Base-by-base conservation (phyloP, 805 yeast species). In the Candida silvicultrix region DNA sequence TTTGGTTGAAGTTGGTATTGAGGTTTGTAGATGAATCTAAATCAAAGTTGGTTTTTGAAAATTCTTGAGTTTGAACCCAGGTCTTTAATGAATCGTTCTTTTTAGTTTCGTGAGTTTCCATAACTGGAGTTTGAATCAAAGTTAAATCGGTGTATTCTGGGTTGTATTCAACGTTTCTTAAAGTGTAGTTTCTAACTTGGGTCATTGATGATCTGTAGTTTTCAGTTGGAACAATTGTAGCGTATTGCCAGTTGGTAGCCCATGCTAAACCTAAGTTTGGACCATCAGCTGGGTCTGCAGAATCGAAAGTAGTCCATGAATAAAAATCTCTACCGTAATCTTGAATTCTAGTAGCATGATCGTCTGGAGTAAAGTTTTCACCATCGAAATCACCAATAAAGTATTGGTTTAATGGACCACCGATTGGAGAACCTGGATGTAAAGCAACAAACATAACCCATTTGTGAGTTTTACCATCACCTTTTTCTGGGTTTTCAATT, bases 211-310 rank as follows among this genome's bases (percentile, higher is more conserved):
- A 54, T 43, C 69, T 60, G 66, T 68, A 69, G 10, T 58, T 53
- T 9, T 47, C 50, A 12, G 69, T 66, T n/a, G 74, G 74, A 21
- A 61, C 68, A 20, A 51, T 52, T 19, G 57, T 58, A 25, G 60
- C 59, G 47, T 70, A 70, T 51, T 68, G 70, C 74, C 74, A 70
- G 53, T 68, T 68, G 38, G 70, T 64, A 35, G 71, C 69, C 74
- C 74, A 70, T 2, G 70, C 73, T 39, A 69, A 47, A 25, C 69
- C 70, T 15, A 65, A 31, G 4, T 57, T 59, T n/a, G 58, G 47
- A 15, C 60, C 61, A 20, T 61, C 49, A 35, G 57, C 58, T 18
- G 15, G 16, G n/a, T 34, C 10, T 6, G 37, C 22, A 18, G 37
- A 34, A 50, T 50, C 55, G 44, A 63, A 66, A 7, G 65, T 56